Evolutionary conservation across 768 basidiomycete genomes (phyloP).

Genomic region (Inosperma sp.): DNA sequence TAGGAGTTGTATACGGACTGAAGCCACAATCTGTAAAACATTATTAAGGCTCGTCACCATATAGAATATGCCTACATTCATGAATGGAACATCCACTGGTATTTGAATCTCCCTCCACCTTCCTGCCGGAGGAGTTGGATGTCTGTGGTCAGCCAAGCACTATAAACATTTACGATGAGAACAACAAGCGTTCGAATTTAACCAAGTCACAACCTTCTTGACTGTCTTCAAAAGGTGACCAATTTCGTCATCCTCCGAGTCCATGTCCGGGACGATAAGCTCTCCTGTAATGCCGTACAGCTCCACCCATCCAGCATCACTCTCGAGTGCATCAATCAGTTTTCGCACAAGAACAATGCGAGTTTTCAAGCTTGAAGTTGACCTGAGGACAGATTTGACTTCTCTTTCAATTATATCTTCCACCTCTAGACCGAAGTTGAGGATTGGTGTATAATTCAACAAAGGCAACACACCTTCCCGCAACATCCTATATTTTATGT

Average conservation of each 20-base stretch:
- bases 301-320: conserved; percentile 62
- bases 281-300: conserved; percentile 69
- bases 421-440: conserved; percentile 47
- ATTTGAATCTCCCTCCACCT: conserved; percentile 77
- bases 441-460: background rate
- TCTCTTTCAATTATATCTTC: conserved; percentile 53
- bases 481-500: conserved; percentile 73
- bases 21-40: conserved; percentile 58
- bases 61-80: conserved; percentile 53
- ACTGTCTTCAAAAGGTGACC: conserved; percentile 28
- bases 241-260: conserved; percentile 27
- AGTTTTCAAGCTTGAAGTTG: conserved; percentile 30
- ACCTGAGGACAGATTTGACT: conserved; percentile 41
- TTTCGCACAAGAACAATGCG: conserved; percentile 44
- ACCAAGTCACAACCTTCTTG: conserved; percentile 26
- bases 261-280: conserved; percentile 48
- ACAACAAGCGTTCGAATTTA: background rate
- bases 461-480: conserved; percentile 59
- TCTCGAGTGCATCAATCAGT: conserved; percentile 56
- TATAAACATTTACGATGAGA: conserved; percentile 16
- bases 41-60: background rate
- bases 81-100: conserved; percentile 79
- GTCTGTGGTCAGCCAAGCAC: conserved; percentile 42
- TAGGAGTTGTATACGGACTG: conserved; percentile 47
- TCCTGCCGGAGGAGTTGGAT: conserved; percentile 35